phyloP scores from a whole-genome alignment of 2,329 filamentous ascomycete genomes.

The Cordyceps cicadae region DNA sequence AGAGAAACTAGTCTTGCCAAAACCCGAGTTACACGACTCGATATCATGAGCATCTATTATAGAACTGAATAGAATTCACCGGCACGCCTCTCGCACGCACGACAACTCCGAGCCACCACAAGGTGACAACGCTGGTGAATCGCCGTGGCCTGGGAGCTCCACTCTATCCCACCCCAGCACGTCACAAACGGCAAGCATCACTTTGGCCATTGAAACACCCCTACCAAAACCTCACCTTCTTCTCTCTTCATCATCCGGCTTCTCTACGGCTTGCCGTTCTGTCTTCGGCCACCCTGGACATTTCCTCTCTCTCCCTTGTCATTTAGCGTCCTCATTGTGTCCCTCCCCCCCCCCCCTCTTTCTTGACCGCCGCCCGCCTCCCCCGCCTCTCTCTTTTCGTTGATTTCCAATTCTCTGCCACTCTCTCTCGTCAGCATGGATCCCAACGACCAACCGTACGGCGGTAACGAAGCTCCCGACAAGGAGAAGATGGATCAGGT shows the following conservation, averaged over 20 bases:
- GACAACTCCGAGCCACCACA: background rate
- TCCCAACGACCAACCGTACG: slow-evolving; percentile 34
- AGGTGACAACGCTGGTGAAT: background rate
- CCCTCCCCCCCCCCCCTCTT: background rate
- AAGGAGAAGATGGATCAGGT: slow-evolving; percentile 53
- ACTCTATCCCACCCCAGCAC: slow-evolving; percentile 9
- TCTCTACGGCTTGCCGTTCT: background rate
- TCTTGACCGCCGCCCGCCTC: background rate
- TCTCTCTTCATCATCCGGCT: background rate
- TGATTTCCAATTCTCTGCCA: background rate
- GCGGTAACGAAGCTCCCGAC: slow-evolving; percentile 44
- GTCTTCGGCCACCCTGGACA: background rate
- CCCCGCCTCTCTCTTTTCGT: background rate
- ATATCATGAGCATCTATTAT: background rate
- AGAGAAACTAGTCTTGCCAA: background rate
- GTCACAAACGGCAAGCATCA: slow-evolving; percentile 5
- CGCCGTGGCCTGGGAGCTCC: background rate
- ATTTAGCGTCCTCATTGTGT: background rate
- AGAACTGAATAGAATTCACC: background rate
- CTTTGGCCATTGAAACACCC: background rate
- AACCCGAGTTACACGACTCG: background rate
- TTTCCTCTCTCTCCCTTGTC: background rate
- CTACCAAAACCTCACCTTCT: background rate
- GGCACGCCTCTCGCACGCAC: background rate
- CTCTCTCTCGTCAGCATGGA: slow-evolving; percentile 29